Percentiles rank a stretch among this genome's conserved stretches.
These are phyloP conservation scores for Pseudotulostoma volvatum DNA, from an alignment of 495 filamentous ascomycete species.

Conservation along the genomic window DNA sequence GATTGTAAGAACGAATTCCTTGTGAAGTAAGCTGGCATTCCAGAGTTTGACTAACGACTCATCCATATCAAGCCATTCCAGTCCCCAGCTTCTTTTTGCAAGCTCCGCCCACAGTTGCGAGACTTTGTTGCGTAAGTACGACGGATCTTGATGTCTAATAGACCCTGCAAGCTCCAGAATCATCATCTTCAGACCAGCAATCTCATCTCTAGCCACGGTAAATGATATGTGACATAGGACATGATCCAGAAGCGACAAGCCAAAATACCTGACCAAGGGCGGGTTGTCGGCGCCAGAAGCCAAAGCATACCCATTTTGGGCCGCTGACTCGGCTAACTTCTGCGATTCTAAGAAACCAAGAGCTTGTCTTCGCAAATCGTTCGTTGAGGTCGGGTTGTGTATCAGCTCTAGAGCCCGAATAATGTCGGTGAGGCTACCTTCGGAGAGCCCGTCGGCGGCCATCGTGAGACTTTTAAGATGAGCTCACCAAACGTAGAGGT, in stretches of 20 bases:
- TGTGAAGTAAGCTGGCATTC: conserved; percentile 54
- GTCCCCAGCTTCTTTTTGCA: conserved; percentile 81
- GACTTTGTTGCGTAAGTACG: conserved; percentile 81
- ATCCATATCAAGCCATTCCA: conserved; percentile 93
- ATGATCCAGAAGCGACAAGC: conserved; percentile 76
- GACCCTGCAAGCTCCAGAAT: conserved; percentile 62
- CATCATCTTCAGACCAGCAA: conserved; percentile 47
- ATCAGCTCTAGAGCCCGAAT: conserved; percentile 71
- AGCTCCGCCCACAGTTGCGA: conserved; percentile 92
- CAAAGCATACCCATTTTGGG: conserved; percentile 70
- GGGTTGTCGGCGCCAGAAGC: conserved; percentile 55
- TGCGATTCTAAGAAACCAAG: conserved; percentile 67
- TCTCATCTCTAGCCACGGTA: conserved; percentile 47
- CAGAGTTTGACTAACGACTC: conserved; percentile 63
- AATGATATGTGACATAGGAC: conserved; percentile 70
- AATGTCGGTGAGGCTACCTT: conserved; percentile 38
- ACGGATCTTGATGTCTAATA: conserved; percentile 54
- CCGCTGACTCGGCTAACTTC: conserved; percentile 60
- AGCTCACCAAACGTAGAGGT: too few relatives aligned
- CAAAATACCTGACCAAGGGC: conserved; percentile 80
- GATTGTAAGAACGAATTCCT: conserved; percentile 64
- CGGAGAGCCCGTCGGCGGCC: conserved; percentile 26
- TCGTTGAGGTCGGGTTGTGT: conserved; percentile 66
- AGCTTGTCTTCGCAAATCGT: conserved; percentile 71
- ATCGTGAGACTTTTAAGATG: conserved; percentile 8